These are phyloP conservation scores for Cardamine occulta DNA, from an alignment of 345 rosid genomes.

Conservation along the genomic window DNA sequence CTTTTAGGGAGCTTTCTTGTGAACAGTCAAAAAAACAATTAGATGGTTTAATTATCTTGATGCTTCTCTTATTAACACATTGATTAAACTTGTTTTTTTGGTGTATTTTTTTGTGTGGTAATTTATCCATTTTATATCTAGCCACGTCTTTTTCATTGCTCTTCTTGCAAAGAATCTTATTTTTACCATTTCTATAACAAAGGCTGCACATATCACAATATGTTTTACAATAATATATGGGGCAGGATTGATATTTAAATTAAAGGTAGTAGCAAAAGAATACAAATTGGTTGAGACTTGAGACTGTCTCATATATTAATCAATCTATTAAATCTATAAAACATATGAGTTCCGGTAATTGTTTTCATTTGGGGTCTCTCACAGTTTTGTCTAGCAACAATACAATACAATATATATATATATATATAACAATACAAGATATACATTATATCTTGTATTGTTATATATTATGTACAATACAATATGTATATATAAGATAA, in stretches of 20 bases:
- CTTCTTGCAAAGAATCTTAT: slow-evolving; percentile 14
- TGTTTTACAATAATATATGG: not conserved
- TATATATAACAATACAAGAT: too few relatives aligned
- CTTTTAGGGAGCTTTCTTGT: slow-evolving; percentile 50
- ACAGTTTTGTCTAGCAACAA: not conserved
- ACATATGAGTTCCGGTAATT: not conserved
- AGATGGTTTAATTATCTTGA: slow-evolving; percentile 15
- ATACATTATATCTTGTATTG: too few relatives aligned
- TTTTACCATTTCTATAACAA: not conserved
- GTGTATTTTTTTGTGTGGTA: not conserved
- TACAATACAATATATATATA: too few relatives aligned
- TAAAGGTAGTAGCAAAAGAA: not conserved
- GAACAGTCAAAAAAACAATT: slow-evolving; percentile 47
- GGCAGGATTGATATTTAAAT: not conserved
- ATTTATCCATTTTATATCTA: slow-evolving; percentile 1
- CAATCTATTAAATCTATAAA: not conserved
- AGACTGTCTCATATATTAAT: not conserved
- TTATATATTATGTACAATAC: too few relatives aligned
- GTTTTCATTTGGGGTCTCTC: not conserved
- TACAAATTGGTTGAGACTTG: not conserved
- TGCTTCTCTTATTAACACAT: slow-evolving; percentile 30
- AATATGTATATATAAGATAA: too few relatives aligned
- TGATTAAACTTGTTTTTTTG: slow-evolving; percentile 8
- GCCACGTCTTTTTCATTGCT: slow-evolving; percentile 29
- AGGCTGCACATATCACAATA: slow-evolving; percentile 18